Evolutionary conservation across 2,329 filamentous ascomycete species (phyloP), one percentile per base, ranked within the genome.

Genomic region (Colletotrichum musicola): DNA sequence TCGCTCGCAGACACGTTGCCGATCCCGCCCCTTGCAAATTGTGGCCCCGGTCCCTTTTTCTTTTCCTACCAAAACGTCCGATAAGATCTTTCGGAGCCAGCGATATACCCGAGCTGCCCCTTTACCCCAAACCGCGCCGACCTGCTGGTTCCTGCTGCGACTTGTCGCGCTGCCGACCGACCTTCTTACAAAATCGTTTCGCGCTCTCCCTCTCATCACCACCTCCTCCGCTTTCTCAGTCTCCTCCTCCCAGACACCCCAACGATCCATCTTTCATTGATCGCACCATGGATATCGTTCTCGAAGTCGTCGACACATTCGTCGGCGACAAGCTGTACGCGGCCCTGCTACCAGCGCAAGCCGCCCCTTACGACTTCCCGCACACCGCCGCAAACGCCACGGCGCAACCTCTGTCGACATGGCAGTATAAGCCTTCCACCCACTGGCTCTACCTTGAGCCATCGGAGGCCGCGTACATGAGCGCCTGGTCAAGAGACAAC

Each of bases 231-330:
- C 30, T 44, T 53, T 35, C 58, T 62, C 62, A 35, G 30, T 54
- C 13, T 42, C 22, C 1, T n/a, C 25, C 22, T 51, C 49, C 49
- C 16, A 47, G 46, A n/a, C 12, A 14, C 20, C 42, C 10, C 30
- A 35, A 35, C 30, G 7, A 10, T 35, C 30, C 30, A 35, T 35
- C 30, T 10, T 35, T 35, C 30, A 5, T 35, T 35, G 61, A 27
- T 63, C 67, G 72, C 83, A 84, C 78, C 80, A 98, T 98, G 95
- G 95, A 98, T 85, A 89, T 98, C 82, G 89, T 96, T 53, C 91
- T 98, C 73, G 95, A 98, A 81, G 75, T 95, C 69, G 87, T 89
- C 81, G 95, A 98, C 82, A 93, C 91, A 74, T 93, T 92, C 76
- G 75, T 95, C 71, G 92, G 92, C 80, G 95, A 98, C 82, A 88